Percentiles rank a stretch among this genome's conserved stretches.
These are phyloP conservation scores for Teunomyces tritomae DNA, from an alignment of 805 yeast genomes.

Conservation along the genomic window DNA sequence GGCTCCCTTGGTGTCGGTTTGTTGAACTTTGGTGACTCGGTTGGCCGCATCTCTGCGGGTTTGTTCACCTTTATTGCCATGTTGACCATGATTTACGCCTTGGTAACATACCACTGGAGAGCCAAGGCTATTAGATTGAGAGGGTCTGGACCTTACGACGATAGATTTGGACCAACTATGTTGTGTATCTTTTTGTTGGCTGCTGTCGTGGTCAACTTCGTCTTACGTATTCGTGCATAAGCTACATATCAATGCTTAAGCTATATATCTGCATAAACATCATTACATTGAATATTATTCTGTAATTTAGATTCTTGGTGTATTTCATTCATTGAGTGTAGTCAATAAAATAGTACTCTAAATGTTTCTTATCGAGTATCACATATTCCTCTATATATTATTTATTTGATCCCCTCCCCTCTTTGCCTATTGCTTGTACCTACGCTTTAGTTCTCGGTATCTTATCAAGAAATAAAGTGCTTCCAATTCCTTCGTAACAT, in stretches of 20 bases:
- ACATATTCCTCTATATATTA: too few species aligned
- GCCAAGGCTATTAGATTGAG: slow-evolving; percentile 97
- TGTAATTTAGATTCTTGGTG: neutral
- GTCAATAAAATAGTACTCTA: too few species aligned
- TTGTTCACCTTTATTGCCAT: slow-evolving; percentile 93
- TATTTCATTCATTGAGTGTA: neutral
- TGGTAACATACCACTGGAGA: slow-evolving; percentile 98
- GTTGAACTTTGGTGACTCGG: slow-evolving; percentile 90
- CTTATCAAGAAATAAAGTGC: slow-evolving; percentile 28
- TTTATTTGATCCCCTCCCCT: neutral
- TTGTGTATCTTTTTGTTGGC: slow-evolving; percentile 87
- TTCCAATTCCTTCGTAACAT: slow-evolving; percentile 30
- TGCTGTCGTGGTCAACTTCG: slow-evolving; percentile 91
- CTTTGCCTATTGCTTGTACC: slow-evolving; percentile 23
- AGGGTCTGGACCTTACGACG: slow-evolving; percentile 99
- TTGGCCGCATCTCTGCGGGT: slow-evolving; percentile 91
- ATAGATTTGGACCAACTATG: slow-evolving; percentile 97
- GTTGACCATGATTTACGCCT: slow-evolving; percentile 96
- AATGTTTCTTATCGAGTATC: too few species aligned
- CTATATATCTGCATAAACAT: neutral
- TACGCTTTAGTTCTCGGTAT: slow-evolving; percentile 34
- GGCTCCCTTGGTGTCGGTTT: slow-evolving; percentile 97
- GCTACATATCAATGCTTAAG: neutral
- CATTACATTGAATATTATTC: neutral
- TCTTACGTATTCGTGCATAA: slow-evolving; percentile 69